phyloP scores from a whole-genome alignment of 2,329 filamentous ascomycete genomes.

The Diaporthe longicolla region DNA sequence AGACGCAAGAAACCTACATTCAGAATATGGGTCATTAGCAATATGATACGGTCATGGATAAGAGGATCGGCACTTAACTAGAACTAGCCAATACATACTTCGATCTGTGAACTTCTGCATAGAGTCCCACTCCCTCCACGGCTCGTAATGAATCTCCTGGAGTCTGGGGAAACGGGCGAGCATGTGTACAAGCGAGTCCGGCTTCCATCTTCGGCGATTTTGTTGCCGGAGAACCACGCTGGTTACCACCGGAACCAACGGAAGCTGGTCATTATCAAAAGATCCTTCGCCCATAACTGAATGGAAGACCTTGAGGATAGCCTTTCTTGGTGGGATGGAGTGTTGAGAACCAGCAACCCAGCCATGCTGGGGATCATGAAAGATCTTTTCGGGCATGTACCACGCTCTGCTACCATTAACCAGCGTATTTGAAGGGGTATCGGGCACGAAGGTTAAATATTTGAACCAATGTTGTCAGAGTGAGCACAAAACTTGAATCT shows the following conservation, averaged over 20 bases:
- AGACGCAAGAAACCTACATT: conserved; percentile 45
- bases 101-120: too few species aligned
- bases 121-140: conserved; percentile 51
- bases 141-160: conserved; percentile 52
- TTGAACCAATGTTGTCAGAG: conserved; percentile 48
- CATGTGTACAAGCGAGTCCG: conserved; percentile 48
- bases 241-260: conserved; percentile 49
- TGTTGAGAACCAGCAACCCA: conserved; percentile 45
- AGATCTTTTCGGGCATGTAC: too few species aligned
- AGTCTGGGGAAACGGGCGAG: conserved; percentile 51
- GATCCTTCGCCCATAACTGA: conserved; percentile 44
- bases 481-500: too few species aligned
- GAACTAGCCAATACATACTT: too few species aligned
- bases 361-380: conserved; percentile 45
- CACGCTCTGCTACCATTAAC: conserved; percentile 30
- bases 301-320: conserved; percentile 46
- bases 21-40: conserved; percentile 41
- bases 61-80: conserved; percentile 39
- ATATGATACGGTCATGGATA: not conserved
- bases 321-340: conserved; percentile 36
- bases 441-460: conserved; percentile 49
- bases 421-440: conserved; percentile 40
- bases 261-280: conserved; percentile 47
- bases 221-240: conserved; percentile 52
- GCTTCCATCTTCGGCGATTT: conserved; percentile 51